Percentiles rank a stretch among this genome's conserved stretches.
These are phyloP conservation scores for Friedmanniomyces simplex DNA, from an alignment of 495 filamentous ascomycete species.

Conservation along the genomic window DNA sequence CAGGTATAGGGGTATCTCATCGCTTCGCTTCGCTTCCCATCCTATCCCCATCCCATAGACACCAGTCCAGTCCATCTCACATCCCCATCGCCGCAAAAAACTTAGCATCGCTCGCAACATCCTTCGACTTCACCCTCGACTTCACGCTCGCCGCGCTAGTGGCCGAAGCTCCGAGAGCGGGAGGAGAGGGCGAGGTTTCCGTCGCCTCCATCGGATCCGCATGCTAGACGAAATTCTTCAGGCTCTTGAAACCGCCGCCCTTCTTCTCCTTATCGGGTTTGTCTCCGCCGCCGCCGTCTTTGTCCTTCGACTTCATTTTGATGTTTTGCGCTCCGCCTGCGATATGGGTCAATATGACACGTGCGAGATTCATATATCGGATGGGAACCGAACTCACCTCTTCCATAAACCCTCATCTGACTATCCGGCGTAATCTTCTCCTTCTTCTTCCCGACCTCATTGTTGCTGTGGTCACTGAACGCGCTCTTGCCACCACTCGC, in stretches of 20 bases:
- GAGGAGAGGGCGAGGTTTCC: not conserved
- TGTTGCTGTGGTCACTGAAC: conserved; percentile 20
- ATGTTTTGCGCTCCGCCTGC: conserved; percentile 34
- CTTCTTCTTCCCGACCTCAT: conserved; percentile 18
- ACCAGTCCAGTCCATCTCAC: not conserved
- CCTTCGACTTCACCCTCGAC: not conserved
- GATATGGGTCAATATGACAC: conserved; percentile 6
- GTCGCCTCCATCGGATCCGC: not conserved
- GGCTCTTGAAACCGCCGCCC: not conserved
- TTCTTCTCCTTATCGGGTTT: conserved; percentile 5
- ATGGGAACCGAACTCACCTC: conserved; percentile 26
- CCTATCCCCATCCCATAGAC: not conserved
- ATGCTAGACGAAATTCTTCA: not conserved
- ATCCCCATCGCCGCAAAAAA: conserved; percentile 4
- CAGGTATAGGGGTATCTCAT: not conserved
- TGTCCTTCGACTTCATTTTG: conserved; percentile 27
- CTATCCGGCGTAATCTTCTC: conserved; percentile 27
- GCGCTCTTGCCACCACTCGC: conserved; percentile 21
- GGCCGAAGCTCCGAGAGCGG: not conserved
- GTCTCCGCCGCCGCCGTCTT: conserved; percentile 8
- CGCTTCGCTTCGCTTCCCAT: not conserved
- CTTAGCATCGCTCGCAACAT: not conserved
- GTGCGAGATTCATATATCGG: not conserved
- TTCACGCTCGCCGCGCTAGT: not conserved
- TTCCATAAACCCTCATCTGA: conserved; percentile 30